Evolutionary conservation across 148 eudicot species (phyloP).

Genomic region (Tetragonia tetragonoides): DNA sequence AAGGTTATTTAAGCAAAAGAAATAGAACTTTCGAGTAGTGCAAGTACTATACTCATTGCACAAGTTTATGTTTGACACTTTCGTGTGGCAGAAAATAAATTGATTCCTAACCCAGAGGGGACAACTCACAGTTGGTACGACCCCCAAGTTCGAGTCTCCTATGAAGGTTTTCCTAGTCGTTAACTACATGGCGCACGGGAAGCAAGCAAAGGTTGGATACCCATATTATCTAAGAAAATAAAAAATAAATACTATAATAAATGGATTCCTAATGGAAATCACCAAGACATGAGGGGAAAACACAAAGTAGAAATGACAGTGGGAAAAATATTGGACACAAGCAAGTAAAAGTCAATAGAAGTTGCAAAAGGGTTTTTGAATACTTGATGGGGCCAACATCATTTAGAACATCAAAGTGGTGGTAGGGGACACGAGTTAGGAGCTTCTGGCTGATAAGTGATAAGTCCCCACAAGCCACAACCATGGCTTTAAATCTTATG

Average conservation of each 20-base stretch:
- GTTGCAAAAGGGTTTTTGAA: conserved; percentile 15
- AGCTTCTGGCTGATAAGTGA: neutral
- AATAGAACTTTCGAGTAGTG: neutral
- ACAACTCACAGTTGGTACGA: too few relatives aligned
- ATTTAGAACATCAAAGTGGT: conserved; percentile 25
- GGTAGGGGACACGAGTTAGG: conserved; percentile 26
- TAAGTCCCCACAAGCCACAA: conserved; percentile 32
- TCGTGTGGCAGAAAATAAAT: conserved; percentile 1
- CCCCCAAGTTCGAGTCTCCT: too few relatives aligned
- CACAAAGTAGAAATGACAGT: conserved; percentile 10
- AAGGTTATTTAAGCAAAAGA: conserved; percentile 1
- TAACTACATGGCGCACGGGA: too few relatives aligned
- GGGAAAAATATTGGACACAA: conserved; percentile 17
- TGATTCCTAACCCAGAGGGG: neutral
- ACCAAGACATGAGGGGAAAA: conserved; percentile 10
- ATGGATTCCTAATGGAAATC: neutral
- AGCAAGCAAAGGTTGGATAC: too few relatives aligned
- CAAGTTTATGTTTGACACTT: conserved; percentile 9
- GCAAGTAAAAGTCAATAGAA: conserved; percentile 27
- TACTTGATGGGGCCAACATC: conserved; percentile 13
- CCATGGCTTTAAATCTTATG: conserved; percentile 9
- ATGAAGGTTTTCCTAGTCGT: too few relatives aligned
- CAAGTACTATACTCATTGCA: conserved; percentile 10
- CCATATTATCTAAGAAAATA: too few relatives aligned
- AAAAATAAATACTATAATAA: too few relatives aligned